A percentile compares a stretch with the other conserved stretches of the same genome.
phyloP scores from a whole-genome alignment of 106 monocot genomes.

The Phalaenopsis equestris region DNA sequence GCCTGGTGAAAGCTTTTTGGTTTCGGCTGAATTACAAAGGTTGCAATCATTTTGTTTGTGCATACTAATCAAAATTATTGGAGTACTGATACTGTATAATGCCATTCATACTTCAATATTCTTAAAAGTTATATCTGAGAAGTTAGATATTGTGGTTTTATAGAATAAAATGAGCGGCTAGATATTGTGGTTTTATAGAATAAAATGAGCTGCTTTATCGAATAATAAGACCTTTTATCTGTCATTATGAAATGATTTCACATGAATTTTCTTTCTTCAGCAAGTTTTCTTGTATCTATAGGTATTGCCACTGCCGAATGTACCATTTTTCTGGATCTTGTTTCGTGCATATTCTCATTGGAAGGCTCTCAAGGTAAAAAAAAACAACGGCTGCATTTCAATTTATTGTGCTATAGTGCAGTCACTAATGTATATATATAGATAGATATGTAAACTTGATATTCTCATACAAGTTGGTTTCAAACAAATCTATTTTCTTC shows the following conservation, averaged over 20 bases:
- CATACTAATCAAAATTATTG: neutral
- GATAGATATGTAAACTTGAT: too few species aligned
- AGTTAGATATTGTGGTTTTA: neutral
- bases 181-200: neutral
- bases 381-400: neutral
- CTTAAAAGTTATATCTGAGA: neutral
- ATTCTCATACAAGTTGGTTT: too few species aligned
- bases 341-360: constrained; percentile 90
- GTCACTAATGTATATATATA: neutral
- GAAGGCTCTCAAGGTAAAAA: constrained; percentile 76
- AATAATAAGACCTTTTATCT: neutral
- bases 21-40: neutral
- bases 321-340: constrained; percentile 88
- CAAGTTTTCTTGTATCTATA: constrained; percentile 10
- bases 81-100: neutral
- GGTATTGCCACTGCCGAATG: constrained; percentile 85
- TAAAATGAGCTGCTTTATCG: neutral
- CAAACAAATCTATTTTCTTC: too few species aligned
- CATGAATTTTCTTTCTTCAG: neutral
- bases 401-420: neutral
- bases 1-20: neutral
- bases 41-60: neutral
- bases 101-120: neutral
- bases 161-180: neutral
- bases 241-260: neutral